Conservation (phyloP, 2,329 filamentous ascomycete genomes). For the Sporothrix variecibatus region DNA sequence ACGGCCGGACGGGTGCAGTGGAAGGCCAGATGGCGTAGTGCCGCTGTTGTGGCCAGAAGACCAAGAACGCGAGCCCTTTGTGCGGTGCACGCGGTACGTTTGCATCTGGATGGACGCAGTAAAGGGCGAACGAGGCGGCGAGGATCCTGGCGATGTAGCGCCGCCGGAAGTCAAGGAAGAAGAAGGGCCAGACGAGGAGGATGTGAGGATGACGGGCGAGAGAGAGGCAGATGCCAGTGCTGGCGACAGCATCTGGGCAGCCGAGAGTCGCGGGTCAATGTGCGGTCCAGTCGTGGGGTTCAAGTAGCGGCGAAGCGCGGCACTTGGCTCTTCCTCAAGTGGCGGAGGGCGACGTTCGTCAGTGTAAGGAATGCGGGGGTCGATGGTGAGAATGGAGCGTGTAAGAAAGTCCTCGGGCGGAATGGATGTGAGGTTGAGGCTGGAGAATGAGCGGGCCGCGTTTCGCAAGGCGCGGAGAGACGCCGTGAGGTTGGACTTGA, state of each 20-base stretch:
- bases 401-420: slow-evolving; percentile 68
- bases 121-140: slow-evolving; percentile 44
- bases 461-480: slow-evolving; percentile 65
- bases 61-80: slow-evolving; percentile 25
- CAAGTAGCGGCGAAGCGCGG: slow-evolving; percentile 66
- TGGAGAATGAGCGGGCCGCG: slow-evolving; percentile 64
- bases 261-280: slow-evolving; percentile 43
- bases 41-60: neutral
- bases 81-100: slow-evolving; percentile 63
- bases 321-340: slow-evolving; percentile 64
- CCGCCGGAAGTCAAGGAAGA: slow-evolving; percentile 28
- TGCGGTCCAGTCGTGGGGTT: slow-evolving; percentile 61
- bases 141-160: neutral
- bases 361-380: slow-evolving; percentile 65
- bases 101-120: slow-evolving; percentile 73
- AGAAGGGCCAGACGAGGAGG: slow-evolving; percentile 26
- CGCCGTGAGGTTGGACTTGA: slow-evolving; percentile 70
- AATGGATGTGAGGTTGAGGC: slow-evolving; percentile 63
- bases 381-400: slow-evolving; percentile 67
- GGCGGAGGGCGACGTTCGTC: slow-evolving; percentile 66
- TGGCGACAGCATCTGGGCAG: slow-evolving; percentile 22
- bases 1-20: neutral
- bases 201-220: neutral
- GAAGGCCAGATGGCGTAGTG: neutral
- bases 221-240: slow-evolving; percentile 16